Evolutionary conservation across 768 basidiomycete species (phyloP).

Genomic region (Leucogyrophana mollusca): DNA sequence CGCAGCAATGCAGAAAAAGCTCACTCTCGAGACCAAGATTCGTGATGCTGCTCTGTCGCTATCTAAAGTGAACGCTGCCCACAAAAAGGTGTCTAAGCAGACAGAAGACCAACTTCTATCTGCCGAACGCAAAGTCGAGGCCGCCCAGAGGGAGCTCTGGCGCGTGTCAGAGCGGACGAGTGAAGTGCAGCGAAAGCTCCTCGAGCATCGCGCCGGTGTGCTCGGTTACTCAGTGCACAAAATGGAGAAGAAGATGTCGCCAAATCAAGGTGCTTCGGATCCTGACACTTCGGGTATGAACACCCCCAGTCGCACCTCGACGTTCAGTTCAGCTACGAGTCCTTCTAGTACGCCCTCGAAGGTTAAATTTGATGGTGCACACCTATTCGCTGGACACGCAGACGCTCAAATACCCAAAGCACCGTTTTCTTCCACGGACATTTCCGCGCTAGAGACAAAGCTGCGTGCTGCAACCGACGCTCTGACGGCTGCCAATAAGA

Average conservation of each 20-base stretch:
- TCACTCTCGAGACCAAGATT: conserved; percentile 81
- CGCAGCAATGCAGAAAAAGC: conserved; percentile 67
- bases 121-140: conserved; percentile 71
- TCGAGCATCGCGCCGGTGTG: conserved; percentile 84
- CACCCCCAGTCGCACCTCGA: conserved; percentile 49
- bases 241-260: conserved; percentile 55
- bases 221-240: conserved; percentile 68
- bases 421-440: conserved; percentile 43
- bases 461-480: conserved; percentile 60
- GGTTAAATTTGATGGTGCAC: conserved; percentile 74
- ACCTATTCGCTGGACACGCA: conserved; percentile 82
- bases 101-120: conserved; percentile 69
- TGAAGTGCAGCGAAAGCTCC: conserved; percentile 61
- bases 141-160: conserved; percentile 69
- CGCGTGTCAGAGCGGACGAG: conserved; percentile 61
- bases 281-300: conserved; percentile 48
- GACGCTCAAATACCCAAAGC: conserved; percentile 54
- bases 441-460: conserved; percentile 59
- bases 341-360: conserved; percentile 43
- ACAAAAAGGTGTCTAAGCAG: conserved; percentile 61
- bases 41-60: conserved; percentile 83
- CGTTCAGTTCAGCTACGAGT: conserved; percentile 50
- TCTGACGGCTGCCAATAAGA: conserved; percentile 55
- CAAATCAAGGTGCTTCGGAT: conserved; percentile 30
- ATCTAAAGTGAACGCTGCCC: conserved; percentile 57